Conservation (phyloP, 106 monocot species). For the Chionographis japonica region DNA sequence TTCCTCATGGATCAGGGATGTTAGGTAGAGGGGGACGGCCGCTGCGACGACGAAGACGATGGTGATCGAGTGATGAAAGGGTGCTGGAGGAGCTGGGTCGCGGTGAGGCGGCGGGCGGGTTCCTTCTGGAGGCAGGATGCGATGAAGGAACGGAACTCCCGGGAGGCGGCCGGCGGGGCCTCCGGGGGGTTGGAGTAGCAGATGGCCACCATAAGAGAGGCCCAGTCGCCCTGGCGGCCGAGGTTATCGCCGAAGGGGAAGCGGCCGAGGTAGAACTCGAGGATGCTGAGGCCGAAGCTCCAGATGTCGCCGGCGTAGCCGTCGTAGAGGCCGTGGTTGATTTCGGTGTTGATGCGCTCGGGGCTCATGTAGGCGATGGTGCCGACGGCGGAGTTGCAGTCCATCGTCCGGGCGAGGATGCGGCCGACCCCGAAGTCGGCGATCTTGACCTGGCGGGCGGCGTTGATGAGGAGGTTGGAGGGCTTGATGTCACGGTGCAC, state of each 20-base stretch:
- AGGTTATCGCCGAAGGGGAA: slow-evolving; percentile 78
- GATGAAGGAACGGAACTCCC: slow-evolving; percentile 64
- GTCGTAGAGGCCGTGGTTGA: slow-evolving; percentile 80
- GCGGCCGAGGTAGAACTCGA: slow-evolving; percentile 82
- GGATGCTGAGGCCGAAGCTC: slow-evolving; percentile 90
- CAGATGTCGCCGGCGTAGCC: slow-evolving; percentile 91
- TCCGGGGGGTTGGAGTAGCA: slow-evolving; percentile 72
- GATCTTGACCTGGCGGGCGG: slow-evolving; percentile 67
- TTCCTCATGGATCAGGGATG: too few relatives aligned
- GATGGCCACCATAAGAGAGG: slow-evolving; percentile 78
- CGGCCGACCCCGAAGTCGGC: slow-evolving; percentile 90
- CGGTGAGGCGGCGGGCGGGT: slow-evolving; percentile 37
- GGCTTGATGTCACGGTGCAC: slow-evolving; percentile 97
- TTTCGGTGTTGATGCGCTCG: slow-evolving; percentile 86
- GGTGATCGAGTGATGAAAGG: slow-evolving; percentile 44
- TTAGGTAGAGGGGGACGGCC: too few relatives aligned
- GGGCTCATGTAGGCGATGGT: slow-evolving; percentile 98
- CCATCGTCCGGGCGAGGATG: slow-evolving; percentile 87
- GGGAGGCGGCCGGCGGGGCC: slow-evolving; percentile 56
- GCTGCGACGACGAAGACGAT: background rate
- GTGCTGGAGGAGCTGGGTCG: slow-evolving; percentile 70
- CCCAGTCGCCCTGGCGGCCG: slow-evolving; percentile 84
- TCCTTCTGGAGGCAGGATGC: slow-evolving; percentile 73
- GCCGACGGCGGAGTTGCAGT: slow-evolving; percentile 91
- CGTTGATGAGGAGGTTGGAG: slow-evolving; percentile 78